phyloP scores from a whole-genome alignment of 1,284 basidiomycete species.

The Trichosporon sp. region DNA sequence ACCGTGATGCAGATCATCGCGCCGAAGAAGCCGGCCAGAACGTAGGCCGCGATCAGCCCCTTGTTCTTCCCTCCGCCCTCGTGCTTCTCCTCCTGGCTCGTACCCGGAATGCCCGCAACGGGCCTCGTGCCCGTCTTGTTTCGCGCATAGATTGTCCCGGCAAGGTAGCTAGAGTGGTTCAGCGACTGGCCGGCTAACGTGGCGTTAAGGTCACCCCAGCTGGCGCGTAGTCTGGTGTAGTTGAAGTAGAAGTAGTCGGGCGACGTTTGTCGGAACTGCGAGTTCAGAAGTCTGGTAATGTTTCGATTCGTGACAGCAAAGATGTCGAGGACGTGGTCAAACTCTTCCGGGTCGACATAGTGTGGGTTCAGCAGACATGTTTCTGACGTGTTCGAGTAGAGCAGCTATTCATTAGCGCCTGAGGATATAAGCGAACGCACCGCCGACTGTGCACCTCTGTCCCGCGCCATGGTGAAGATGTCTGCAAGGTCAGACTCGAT shows the following conservation, averaged over 20 bases:
- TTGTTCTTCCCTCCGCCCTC: constrained; percentile 18
- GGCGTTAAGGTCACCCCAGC: constrained; percentile 50
- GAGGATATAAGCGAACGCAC: constrained; percentile 46
- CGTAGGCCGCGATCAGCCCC: constrained; percentile 69
- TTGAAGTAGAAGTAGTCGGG: constrained; percentile 56
- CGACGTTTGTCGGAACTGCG: constrained; percentile 58
- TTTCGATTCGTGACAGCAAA: constrained; percentile 51
- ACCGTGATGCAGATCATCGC: constrained; percentile 56
- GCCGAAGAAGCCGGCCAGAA: constrained; percentile 76
- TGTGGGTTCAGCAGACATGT: constrained; percentile 68
- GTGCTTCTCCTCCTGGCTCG: neutral
- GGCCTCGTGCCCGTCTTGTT: constrained; percentile 43
- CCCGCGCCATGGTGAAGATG: constrained; percentile 70
- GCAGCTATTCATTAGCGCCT: constrained; percentile 51
- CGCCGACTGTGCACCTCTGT: constrained; percentile 70
- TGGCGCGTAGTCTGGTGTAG: constrained; percentile 36
- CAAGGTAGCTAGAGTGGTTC: constrained; percentile 56
- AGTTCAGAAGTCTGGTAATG: constrained; percentile 55
- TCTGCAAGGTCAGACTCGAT: constrained; percentile 47
- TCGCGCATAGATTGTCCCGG: constrained; percentile 61
- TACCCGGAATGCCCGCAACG: neutral
- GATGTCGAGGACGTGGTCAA: constrained; percentile 71
- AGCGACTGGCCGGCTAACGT: constrained; percentile 50
- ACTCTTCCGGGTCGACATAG: constrained; percentile 57
- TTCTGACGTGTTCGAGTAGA: constrained; percentile 66